A percentile compares a stretch with the other conserved stretches of the same genome.
Conservation (phyloP, 306 rosid species). For the Datisca glomerata region DNA sequence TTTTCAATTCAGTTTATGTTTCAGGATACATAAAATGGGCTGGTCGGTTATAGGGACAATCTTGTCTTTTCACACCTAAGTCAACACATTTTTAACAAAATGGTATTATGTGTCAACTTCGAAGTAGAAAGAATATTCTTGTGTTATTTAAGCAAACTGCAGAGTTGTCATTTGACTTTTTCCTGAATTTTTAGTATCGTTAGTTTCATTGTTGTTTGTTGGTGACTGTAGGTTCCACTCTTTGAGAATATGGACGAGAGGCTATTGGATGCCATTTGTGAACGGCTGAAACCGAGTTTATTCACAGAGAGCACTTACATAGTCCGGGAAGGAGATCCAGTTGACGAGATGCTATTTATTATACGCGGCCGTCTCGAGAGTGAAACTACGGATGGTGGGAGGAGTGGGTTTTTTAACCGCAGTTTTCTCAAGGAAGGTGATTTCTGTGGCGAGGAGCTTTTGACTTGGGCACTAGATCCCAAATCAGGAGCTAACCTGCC, state of each 20-base stretch:
- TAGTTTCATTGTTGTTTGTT: too few species aligned
- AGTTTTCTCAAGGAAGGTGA: conserved; percentile 70
- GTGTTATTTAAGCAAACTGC: too few species aligned
- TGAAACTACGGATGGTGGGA: conserved; percentile 92
- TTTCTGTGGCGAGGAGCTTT: conserved; percentile 96
- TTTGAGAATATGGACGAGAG: conserved; percentile 96
- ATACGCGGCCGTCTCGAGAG: conserved; percentile 98
- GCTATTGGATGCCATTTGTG: conserved; percentile 94
- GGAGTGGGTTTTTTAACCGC: conserved; percentile 94
- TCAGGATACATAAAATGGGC: too few species aligned
- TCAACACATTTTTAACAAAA: too few species aligned
- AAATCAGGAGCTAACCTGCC: conserved; percentile 95
- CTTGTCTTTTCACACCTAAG: too few species aligned
- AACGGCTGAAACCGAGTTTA: conserved; percentile 80
- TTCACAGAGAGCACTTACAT: conserved; percentile 80
- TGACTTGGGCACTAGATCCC: conserved; percentile 98
- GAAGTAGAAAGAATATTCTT: too few species aligned
- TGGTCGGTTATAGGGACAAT: too few species aligned
- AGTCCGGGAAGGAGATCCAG: conserved; percentile 96
- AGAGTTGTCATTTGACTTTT: too few species aligned
- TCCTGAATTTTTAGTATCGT: too few species aligned
- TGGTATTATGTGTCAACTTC: too few species aligned
- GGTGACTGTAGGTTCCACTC: conserved; percentile 84
- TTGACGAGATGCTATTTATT: conserved; percentile 95
- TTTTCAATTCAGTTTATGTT: too few species aligned